Evolutionary conservation across 2,329 filamentous ascomycete species (phyloP).

Genomic region (Monilinia polystroma): DNA sequence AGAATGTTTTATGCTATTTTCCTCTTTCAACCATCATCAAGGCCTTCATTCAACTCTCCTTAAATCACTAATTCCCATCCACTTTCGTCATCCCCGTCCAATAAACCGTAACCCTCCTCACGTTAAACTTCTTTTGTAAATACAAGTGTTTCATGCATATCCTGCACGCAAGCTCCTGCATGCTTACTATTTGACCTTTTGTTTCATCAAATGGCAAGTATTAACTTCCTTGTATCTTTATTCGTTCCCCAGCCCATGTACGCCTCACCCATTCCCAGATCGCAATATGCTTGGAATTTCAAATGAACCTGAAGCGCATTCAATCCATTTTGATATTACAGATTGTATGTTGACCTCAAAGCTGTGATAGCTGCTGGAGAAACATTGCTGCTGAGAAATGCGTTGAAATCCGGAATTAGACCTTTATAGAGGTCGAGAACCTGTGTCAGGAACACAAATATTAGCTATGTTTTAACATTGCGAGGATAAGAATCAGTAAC

Average conservation of each 20-base stretch:
- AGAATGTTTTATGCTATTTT: slow-evolving; percentile 21
- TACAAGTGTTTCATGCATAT: slow-evolving; percentile 20
- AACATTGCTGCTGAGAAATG: slow-evolving; percentile 45
- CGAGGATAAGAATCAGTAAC: slow-evolving; percentile 23
- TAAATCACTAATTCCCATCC: slow-evolving; percentile 1
- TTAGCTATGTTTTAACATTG: slow-evolving; percentile 25
- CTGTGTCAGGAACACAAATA: slow-evolving; percentile 37
- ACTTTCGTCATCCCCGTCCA: slow-evolving; percentile 14
- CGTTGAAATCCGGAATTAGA: slow-evolving; percentile 54
- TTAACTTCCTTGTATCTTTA: slow-evolving; percentile 5
- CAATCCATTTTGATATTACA: slow-evolving; percentile 33
- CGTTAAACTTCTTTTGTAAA: slow-evolving; percentile 15
- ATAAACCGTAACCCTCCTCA: slow-evolving; percentile 13
- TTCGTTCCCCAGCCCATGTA: slow-evolving; percentile 2
- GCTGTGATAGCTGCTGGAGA: slow-evolving; percentile 31
- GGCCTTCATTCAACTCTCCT: background rate
- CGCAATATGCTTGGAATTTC: slow-evolving; percentile 15
- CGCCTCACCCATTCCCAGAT: slow-evolving; percentile 5
- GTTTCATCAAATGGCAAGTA: slow-evolving; percentile 10
- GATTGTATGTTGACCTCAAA: slow-evolving; percentile 38
- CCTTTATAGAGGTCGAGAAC: slow-evolving; percentile 54
- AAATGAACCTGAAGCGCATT: slow-evolving; percentile 1
- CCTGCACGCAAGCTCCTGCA: slow-evolving; percentile 11
- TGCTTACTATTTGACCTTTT: slow-evolving; percentile 13
- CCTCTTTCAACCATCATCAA: slow-evolving; percentile 4